Evolutionary conservation across 1,284 basidiomycete genomes (phyloP).

Genomic region (Sanghuangporus sanghuang): DNA sequence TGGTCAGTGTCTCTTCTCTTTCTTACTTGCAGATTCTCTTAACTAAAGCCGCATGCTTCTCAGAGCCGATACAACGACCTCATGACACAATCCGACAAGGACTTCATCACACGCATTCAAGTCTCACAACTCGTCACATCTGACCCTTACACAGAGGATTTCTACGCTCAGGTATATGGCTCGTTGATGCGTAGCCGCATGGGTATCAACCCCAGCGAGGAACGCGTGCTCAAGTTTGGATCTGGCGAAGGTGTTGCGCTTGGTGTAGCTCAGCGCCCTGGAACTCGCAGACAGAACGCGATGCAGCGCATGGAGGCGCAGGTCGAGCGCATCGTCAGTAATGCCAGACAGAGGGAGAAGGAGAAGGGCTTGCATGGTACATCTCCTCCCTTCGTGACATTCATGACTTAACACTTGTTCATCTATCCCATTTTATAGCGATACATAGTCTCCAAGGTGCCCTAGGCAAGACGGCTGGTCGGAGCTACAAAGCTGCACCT

Average conservation of each 20-base stretch:
- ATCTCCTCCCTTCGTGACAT: constrained; percentile 21
- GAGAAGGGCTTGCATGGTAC: constrained; percentile 70
- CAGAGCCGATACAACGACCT: constrained; percentile 95
- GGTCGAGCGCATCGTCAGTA: constrained; percentile 94
- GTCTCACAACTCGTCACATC: constrained; percentile 95
- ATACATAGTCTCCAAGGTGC: constrained; percentile 89
- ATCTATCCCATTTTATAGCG: constrained; percentile 36
- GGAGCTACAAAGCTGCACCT: constrained; percentile 93
- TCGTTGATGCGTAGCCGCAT: constrained; percentile 75
- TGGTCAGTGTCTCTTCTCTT: constrained; percentile 44
- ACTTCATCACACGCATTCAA: constrained; percentile 99
- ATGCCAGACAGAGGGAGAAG: constrained; percentile 81
- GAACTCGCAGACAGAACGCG: constrained; percentile 78
- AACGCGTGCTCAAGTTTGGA: constrained; percentile 78
- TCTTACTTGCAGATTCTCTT: constrained; percentile 12
- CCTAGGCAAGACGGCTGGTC: constrained; percentile 87
- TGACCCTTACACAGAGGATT: constrained; percentile 97
- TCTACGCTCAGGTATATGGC: constrained; percentile 95
- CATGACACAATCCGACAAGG: constrained; percentile 99
- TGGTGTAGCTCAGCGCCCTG: constrained; percentile 62
- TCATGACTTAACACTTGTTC: neutral
- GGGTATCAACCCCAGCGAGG: constrained; percentile 63
- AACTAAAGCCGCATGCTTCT: constrained; percentile 8
- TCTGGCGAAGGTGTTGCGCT: constrained; percentile 78
- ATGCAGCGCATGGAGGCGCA: constrained; percentile 98